phyloP scores from a whole-genome alignment of 345 rosid species.

The Dipteronia sinensis region DNA sequence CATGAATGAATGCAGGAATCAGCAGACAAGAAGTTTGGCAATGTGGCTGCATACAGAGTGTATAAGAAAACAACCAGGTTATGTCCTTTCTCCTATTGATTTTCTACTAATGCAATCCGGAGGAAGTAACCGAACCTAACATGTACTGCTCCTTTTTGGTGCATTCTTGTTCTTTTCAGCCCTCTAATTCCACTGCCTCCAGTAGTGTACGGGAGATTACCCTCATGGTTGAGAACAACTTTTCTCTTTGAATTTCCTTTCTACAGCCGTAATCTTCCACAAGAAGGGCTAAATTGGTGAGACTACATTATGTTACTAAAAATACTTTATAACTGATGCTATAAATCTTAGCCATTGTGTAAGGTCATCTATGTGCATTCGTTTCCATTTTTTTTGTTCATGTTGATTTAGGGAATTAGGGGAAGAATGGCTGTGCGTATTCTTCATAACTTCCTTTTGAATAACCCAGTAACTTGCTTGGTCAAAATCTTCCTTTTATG shows the following conservation, averaged over 20 bases:
- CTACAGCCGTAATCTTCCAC: constrained; percentile 73
- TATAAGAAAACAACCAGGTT: constrained; percentile 85
- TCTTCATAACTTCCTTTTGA: neutral
- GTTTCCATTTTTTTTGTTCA: neutral
- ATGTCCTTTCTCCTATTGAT: neutral
- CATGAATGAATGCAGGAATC: constrained; percentile 54
- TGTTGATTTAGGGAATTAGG: neutral
- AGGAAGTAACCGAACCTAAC: constrained; percentile 8
- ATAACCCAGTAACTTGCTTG: neutral
- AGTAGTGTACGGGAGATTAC: constrained; percentile 60
- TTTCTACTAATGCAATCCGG: neutral
- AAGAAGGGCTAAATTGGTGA: constrained; percentile 66
- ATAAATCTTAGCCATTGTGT: neutral
- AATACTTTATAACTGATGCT: neutral
- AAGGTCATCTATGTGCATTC: neutral
- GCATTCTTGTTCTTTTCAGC: constrained; percentile 47
- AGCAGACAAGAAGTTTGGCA: constrained; percentile 82
- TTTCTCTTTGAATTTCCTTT: constrained; percentile 78
- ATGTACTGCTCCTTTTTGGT: constrained; percentile 3
- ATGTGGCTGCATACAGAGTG: constrained; percentile 54
- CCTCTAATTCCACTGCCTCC: constrained; percentile 78
- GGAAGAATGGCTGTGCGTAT: neutral
- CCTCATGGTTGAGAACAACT: constrained; percentile 67
- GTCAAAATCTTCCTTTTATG: neutral
- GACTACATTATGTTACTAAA: constrained; percentile 19